These are phyloP conservation scores for Tagetes patula DNA, from an alignment of 129 eudicot genomes.

Conservation along the genomic window DNA sequence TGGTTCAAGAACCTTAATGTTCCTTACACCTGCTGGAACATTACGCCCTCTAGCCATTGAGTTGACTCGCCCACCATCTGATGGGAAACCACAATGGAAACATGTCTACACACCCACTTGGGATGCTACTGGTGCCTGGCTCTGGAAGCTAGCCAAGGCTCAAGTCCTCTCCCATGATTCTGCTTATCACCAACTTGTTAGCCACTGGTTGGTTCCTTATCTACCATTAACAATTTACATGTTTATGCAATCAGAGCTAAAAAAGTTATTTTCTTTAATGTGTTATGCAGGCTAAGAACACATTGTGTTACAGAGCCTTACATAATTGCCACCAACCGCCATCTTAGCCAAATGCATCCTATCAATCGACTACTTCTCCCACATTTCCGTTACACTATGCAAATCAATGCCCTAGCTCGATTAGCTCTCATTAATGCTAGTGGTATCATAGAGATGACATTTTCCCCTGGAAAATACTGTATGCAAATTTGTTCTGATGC, in stretches of 20 bases:
- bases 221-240: neutral
- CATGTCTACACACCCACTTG: constrained; percentile 48
- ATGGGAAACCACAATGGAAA: constrained; percentile 70
- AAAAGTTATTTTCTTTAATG: neutral
- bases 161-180: constrained; percentile 86
- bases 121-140: constrained; percentile 69
- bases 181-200: constrained; percentile 61
- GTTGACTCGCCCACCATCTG: constrained; percentile 62
- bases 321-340: constrained; percentile 68
- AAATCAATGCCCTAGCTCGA: constrained; percentile 72
- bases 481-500: constrained; percentile 64
- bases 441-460: constrained; percentile 65
- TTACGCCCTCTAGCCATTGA: constrained; percentile 75
- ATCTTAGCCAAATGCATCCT: constrained; percentile 79
- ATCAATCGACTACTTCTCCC: constrained; percentile 57
- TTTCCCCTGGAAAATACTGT: constrained; percentile 58
- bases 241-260: neutral
- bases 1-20: constrained; percentile 81
- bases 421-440: constrained; percentile 46
- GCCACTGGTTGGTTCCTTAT: constrained; percentile 61
- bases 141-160: constrained; percentile 80
- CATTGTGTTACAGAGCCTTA: constrained; percentile 78
- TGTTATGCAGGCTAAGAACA: constrained; percentile 65
- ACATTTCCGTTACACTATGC: constrained; percentile 81
- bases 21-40: constrained; percentile 49